Conservation (phyloP, 371 early-diverging fungal genomes). For the Umbelopsis sp. region DNA sequence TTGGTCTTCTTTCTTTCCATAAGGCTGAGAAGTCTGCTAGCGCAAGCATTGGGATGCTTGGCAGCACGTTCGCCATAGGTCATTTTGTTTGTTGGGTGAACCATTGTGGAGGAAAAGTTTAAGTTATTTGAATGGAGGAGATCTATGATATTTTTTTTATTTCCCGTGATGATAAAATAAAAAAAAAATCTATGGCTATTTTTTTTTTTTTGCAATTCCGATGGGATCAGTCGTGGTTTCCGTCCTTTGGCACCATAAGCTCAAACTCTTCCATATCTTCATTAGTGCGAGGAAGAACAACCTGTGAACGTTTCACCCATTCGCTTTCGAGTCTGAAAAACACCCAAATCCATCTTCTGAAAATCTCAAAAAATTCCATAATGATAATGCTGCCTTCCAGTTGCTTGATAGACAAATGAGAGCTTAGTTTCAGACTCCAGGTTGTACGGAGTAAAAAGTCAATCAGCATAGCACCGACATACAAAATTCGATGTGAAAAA, state of each 20-base stretch:
- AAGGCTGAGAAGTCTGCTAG: constrained; percentile 72
- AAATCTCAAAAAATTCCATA: constrained; percentile 79
- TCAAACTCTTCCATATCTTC: constrained; percentile 22
- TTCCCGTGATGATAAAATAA: neutral
- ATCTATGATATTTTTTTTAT: neutral
- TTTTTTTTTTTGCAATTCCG: constrained; percentile 1
- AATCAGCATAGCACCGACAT: constrained; percentile 73
- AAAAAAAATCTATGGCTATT: neutral
- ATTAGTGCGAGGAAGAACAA: constrained; percentile 19
- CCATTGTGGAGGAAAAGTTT: neutral
- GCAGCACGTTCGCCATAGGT: constrained; percentile 60
- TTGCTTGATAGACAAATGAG: constrained; percentile 68
- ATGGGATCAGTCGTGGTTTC: neutral
- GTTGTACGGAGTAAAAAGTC: constrained; percentile 84
- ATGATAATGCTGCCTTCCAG: constrained; percentile 74
- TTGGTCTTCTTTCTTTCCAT: constrained; percentile 94
- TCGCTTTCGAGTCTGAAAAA: constrained; percentile 86
- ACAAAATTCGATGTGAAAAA: constrained; percentile 63
- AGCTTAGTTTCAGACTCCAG: constrained; percentile 83
- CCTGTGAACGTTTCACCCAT: constrained; percentile 59
- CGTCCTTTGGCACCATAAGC: constrained; percentile 17
- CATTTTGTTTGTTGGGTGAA: constrained; percentile 36
- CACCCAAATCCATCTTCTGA: constrained; percentile 91
- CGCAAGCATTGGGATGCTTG: constrained; percentile 68
- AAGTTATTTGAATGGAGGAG: neutral